Percentiles rank a stretch among this genome's conserved stretches.
Evolutionary conservation across 306 rosid genomes (phyloP).

Genomic region (Hippophae tibetana): DNA sequence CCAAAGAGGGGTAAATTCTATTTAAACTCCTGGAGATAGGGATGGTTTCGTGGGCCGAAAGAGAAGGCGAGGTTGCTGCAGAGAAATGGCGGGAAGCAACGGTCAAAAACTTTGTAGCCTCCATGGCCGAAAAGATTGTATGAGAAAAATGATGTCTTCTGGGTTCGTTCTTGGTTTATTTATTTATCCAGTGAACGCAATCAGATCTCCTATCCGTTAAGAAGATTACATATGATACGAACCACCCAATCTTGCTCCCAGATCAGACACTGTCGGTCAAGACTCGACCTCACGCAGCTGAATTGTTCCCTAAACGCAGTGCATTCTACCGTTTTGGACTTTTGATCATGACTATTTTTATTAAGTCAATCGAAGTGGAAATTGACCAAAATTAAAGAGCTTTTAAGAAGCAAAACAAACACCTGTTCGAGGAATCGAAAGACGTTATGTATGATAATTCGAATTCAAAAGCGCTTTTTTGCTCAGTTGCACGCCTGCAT

Average conservation of each 20-base stretch:
- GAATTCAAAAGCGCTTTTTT: neutral
- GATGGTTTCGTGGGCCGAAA: slow-evolving; percentile 18
- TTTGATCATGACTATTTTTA: too few relatives aligned
- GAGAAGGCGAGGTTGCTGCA: slow-evolving; percentile 27
- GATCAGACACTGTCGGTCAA: neutral
- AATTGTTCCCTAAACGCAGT: too few relatives aligned
- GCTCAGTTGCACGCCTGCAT: neutral
- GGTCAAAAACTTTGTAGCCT: slow-evolving; percentile 50
- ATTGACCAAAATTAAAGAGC: too few relatives aligned
- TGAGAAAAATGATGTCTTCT: too few relatives aligned
- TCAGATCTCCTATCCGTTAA: neutral
- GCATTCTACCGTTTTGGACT: too few relatives aligned
- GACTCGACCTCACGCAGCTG: too few relatives aligned
- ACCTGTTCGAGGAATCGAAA: too few relatives aligned
- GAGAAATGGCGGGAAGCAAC: slow-evolving; percentile 66
- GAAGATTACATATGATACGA: neutral
- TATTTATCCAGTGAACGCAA: neutral
- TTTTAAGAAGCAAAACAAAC: too few relatives aligned
- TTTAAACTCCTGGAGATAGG: slow-evolving; percentile 25
- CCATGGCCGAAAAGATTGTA: slow-evolving; percentile 33
- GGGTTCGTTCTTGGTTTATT: neutral
- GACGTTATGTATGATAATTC: neutral
- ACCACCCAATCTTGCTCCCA: slow-evolving; percentile 6
- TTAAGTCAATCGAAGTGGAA: too few relatives aligned
- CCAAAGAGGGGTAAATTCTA: slow-evolving; percentile 38